Evolutionary conservation across 192 early-diverging fungal genomes (phyloP).

Genomic region (Coemansia sp.): DNA sequence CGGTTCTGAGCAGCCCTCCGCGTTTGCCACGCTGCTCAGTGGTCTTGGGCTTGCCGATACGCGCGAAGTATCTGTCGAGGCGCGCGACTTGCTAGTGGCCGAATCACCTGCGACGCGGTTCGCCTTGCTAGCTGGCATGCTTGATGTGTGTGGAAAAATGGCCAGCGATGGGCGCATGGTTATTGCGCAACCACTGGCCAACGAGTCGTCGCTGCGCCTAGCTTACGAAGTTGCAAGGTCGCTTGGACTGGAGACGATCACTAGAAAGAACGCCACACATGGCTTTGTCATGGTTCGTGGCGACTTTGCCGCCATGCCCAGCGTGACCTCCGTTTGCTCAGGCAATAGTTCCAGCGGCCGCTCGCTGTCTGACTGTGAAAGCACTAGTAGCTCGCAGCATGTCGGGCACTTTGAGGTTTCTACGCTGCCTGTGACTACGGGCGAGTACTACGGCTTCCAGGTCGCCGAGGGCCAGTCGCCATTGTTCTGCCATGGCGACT

Average conservation of each 20-base stretch:
- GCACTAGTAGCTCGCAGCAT: neutral
- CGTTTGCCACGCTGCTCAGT: slow-evolving; percentile 10
- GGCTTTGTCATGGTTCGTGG: slow-evolving; percentile 39
- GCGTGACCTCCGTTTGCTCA: slow-evolving; percentile 22
- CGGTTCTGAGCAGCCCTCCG: neutral
- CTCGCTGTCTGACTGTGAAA: neutral
- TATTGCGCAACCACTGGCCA: slow-evolving; percentile 27
- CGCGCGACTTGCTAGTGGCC: slow-evolving; percentile 34
- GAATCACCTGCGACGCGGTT: slow-evolving; percentile 17
- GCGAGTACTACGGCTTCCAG: slow-evolving; percentile 52
- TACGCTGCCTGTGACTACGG: slow-evolving; percentile 9
- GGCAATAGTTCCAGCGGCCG: neutral
- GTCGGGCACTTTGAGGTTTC: slow-evolving; percentile 33
- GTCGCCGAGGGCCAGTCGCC: slow-evolving; percentile 48
- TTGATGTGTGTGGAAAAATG: slow-evolving; percentile 37
- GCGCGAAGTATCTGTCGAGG: slow-evolving; percentile 9
- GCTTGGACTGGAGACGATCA: slow-evolving; percentile 39
- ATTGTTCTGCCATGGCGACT: slow-evolving; percentile 56
- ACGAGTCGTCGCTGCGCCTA: slow-evolving; percentile 34
- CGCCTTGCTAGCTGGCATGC: slow-evolving; percentile 45
- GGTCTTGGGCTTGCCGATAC: slow-evolving; percentile 11
- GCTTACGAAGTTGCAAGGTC: slow-evolving; percentile 51
- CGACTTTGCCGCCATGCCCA: slow-evolving; percentile 23
- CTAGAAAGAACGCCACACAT: slow-evolving; percentile 25
- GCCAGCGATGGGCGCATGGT: slow-evolving; percentile 24